These are phyloP conservation scores for Teratosphaeria viscida DNA, from an alignment of 2,329 filamentous ascomycete species.

Conservation along the genomic window DNA sequence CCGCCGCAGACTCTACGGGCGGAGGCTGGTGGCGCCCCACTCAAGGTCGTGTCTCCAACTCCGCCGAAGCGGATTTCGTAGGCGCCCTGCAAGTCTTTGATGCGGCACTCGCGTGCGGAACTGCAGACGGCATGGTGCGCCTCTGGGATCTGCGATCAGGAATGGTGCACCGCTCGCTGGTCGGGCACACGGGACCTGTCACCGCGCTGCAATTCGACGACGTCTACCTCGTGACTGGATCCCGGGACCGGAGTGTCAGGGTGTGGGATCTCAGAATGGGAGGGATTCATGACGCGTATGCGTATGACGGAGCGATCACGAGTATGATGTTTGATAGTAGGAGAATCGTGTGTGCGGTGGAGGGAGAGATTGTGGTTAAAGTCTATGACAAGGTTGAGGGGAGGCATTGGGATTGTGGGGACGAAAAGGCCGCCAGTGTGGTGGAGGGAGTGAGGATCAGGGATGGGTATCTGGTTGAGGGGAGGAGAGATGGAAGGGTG, in stretches of 20 bases:
- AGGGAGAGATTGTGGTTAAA: constrained; percentile 88
- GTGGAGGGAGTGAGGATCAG: constrained; percentile 83
- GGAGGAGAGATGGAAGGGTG: constrained; percentile 74
- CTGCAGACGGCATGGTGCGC: constrained; percentile 92
- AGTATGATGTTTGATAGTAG: constrained; percentile 95
- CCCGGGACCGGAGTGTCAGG: constrained; percentile 81
- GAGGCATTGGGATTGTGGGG: constrained; percentile 90
- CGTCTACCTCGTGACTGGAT: constrained; percentile 86
- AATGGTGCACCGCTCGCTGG: constrained; percentile 90
- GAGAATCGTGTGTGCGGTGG: constrained; percentile 80
- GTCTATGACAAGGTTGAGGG: constrained; percentile 97
- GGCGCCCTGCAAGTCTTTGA: constrained; percentile 94
- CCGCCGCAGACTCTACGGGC: not conserved
- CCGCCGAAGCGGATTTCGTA: constrained; percentile 75
- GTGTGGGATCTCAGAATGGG: constrained; percentile 97
- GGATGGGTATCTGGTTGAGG: constrained; percentile 90
- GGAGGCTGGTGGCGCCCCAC: constrained; percentile 43
- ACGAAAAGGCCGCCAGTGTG: constrained; percentile 55
- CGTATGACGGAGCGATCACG: constrained; percentile 83
- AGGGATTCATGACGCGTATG: constrained; percentile 89
- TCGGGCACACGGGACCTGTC: constrained; percentile 90
- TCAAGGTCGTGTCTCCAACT: constrained; percentile 31
- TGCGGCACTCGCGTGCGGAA: constrained; percentile 87
- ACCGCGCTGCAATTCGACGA: constrained; percentile 95
- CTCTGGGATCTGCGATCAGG: constrained; percentile 94